Evolutionary conservation across 2,329 filamentous ascomycete species (phyloP), one percentile per base, ranked within the genome.

Genomic region (Fusarium acutatum): DNA sequence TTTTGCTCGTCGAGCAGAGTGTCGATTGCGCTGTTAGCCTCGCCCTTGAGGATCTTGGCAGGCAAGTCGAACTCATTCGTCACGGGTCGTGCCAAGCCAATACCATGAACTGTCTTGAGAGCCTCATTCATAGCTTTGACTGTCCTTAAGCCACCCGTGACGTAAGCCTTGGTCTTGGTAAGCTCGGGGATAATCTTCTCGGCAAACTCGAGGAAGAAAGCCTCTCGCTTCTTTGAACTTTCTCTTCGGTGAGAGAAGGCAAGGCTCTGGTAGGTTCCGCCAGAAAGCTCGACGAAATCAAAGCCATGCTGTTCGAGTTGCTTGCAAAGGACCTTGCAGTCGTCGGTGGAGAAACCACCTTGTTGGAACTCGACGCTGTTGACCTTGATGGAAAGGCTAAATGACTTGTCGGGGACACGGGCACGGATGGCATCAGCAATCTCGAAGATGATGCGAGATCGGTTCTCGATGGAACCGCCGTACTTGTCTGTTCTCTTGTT

Each of bases 201-300:
- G 0, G 89, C 89, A 63, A 91, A 91, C 0, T 90, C 88, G 49
- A 91, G 77, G 83, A 91, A 91, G 83, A 89, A 90, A 4, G 87
- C 85, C 75, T 90, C 88, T 9, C 88, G 82, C 80, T 87, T 86
- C 79, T 83, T 84, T 10, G 88, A 90, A 22, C 83, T 86, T 47
- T 90, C 88, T 54, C 84, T 82, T 79, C 85, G 83, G 76, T 89
- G 86, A 5, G 73, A 74, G 69, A 90, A 89, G 0, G 84, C 87
- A 1, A 88, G 76, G 24, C 82, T 79, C 79, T 91, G 86, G 74
- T 90, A 90, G 0, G 89, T 91, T 13, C 90, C 90, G 18, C 90
- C 89, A 0, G 83, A 87, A 1, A 91, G 82, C 80, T 92, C 90
- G 6, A 92, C 86, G 70, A 90, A 89, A 76, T 90, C 86, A 47